Conservation (phyloP, 768 basidiomycete genomes). For the Kockovaella imperatae region DNA sequence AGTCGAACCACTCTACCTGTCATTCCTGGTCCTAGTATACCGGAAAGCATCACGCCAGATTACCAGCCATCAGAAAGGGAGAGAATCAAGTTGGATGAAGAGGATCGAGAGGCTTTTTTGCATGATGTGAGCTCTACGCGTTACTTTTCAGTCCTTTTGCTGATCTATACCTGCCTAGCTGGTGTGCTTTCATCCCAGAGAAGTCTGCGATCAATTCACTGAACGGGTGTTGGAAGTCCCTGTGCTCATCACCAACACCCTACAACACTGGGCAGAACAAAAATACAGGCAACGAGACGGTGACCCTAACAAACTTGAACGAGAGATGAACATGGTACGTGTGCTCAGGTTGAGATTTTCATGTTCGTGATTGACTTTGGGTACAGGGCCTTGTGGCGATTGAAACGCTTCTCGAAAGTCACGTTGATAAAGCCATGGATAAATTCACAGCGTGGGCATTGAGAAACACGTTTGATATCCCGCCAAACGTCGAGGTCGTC, state of each 20-base stretch:
- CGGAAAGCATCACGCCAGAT: conserved; percentile 29
- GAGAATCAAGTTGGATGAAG: conserved; percentile 12
- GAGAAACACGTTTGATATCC: conserved; percentile 74
- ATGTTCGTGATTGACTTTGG: conserved; percentile 48
- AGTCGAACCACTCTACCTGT: conserved; percentile 14
- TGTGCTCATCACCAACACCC: too few relatives aligned
- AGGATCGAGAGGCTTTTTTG: conserved; percentile 25
- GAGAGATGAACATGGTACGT: conserved; percentile 27
- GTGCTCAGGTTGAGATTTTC: neutral
- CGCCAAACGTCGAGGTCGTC: conserved; percentile 28
- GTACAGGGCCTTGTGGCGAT: conserved; percentile 76
- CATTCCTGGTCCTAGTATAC: conserved; percentile 16
- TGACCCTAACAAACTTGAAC: conserved; percentile 37
- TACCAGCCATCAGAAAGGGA: conserved; percentile 8
- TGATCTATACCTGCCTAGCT: conserved; percentile 50
- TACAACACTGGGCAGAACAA: conserved; percentile 72
- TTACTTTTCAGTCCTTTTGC: neutral
- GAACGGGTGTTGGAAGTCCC: conserved; percentile 71
- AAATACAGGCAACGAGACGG: conserved; percentile 24
- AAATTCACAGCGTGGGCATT: conserved; percentile 84
- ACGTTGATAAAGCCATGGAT: conserved; percentile 84
- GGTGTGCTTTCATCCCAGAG: conserved; percentile 74
- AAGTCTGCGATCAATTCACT: conserved; percentile 76
- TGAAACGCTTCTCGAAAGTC: conserved; percentile 78
- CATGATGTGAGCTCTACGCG: conserved; percentile 27